Base-by-base conservation (phyloP, 2,329 filamentous ascomycete species). In the Xylaria sp. region DNA sequence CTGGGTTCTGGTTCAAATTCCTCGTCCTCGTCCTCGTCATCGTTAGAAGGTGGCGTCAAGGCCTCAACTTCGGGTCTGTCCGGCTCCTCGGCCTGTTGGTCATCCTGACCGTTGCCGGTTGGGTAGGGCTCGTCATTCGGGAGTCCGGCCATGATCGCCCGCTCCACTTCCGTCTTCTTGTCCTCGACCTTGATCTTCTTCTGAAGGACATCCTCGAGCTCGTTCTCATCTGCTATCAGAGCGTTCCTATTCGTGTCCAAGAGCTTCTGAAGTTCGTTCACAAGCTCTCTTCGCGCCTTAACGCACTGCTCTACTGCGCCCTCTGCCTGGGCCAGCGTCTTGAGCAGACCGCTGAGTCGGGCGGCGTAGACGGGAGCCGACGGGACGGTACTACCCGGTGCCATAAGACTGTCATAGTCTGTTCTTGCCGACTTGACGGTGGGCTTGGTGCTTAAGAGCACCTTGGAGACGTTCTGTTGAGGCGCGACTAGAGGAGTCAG, bases 341-440 rank as follows among this genome's bases (percentile, higher is more conserved):
- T 97, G 62, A 98, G 86, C n/a, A 99, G 85, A 2, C 93, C 92
- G 72, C 93, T 94, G 9, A 99, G 87, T 32, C 93, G 91, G 15
- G 95, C 95, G 1, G 96, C 96, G 76, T 97, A 93, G 23, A 99
- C 94, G 0, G 96, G 94, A 0, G 94, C 91, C 0, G 93, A 91
- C 0, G 95, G 93, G 1, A 91, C 83, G 1, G 87, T 83, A 0
- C 86, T 87, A 32, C 85, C 84, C 0, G 93, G 87, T 73, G 94
- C 92, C 63, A 90, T 92, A 76, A 97, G 85, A 79, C 95, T 97
- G 59, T 91, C 89, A 76, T 93, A 97, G 73, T 98, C 95, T 71
- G 90, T 84, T 72, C 92, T 91, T 52, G 95, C 94, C 13, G 88
- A 87, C 61, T 88, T 87, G 55, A 93, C 80, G 1, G 90, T 86